Evolutionary conservation across 2,329 filamentous ascomycete species (phyloP), one percentile per base, ranked within the genome.

Genomic region (Nothophaeocryptopus gaeumannii): DNA sequence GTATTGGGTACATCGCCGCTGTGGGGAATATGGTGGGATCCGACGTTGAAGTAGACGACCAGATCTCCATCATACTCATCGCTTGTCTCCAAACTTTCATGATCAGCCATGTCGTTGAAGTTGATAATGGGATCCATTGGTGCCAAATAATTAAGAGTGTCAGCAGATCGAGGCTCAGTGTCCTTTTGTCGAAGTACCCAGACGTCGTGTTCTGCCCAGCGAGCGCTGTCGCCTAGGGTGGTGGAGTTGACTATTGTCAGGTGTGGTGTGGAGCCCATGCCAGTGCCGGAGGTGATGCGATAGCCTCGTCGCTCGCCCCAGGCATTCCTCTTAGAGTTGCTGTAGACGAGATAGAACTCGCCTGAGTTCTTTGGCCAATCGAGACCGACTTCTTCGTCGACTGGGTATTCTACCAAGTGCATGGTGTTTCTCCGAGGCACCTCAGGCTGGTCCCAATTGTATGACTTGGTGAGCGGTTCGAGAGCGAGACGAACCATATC

Each of bases 171-270:
- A 1, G 75, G 75, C 62, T 82, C 79, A 0, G 72, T 75, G 56
- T 82, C 78, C 47, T 81, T 76, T 5, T 72, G 76, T 50, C 69
- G 67, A 2, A 77, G 72, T 13, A 80, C 68, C 59, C 74, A 77
- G 4, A 83, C 56, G 59, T 82, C 74, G 53, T 78, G 69, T 13
- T 71, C 72, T 2, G 78, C 74, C 70, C 74, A 82, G 16, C 69
- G 64, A 0, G 72, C 76, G 0, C 76, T 69, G 32, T 76, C 73
- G 9, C 63, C 68, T 0, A 77, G 61, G 11, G 72, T 74, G 9
- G 69, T 72, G 4, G 75, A 78, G 58, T 80, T 71, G 29, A 71
- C 45, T 11, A 79, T 71, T 0, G 78, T 78, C 33, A 81, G 59
- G 53, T 78, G 73, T 5, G 67, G 66, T 5, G 70, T 62, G 8